Evolutionary conservation across 176 grass and related monocot species (phyloP).

Genomic region (Poa annua): DNA sequence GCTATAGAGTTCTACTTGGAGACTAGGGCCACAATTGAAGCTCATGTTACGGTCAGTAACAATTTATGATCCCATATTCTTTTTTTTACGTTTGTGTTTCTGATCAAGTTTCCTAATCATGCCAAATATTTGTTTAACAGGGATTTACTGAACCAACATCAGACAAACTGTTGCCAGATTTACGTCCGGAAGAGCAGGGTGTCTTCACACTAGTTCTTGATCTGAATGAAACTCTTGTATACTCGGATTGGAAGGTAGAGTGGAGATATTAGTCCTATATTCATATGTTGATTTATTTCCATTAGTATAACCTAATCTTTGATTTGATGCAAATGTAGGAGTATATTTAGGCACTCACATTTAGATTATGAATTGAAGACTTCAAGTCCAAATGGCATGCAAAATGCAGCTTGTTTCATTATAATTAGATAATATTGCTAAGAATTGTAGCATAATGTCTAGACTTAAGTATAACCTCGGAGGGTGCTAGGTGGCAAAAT

Average conservation of each 20-base stretch:
- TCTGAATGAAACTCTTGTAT: constrained; percentile 93
- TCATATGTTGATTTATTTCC: not conserved
- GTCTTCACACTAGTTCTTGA: constrained; percentile 93
- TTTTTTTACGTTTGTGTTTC: constrained; percentile 28
- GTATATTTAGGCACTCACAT: constrained; percentile 2
- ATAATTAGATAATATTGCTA: constrained; percentile 12
- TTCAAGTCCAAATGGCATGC: constrained; percentile 8
- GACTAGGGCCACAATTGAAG: constrained; percentile 65
- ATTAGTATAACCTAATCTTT: constrained; percentile 20
- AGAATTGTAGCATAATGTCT: not conserved
- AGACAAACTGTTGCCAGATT: constrained; percentile 88
- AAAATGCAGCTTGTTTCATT: not conserved
- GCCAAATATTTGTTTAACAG: constrained; percentile 42
- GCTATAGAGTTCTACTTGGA: constrained; percentile 74
- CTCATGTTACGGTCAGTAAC: constrained; percentile 75
- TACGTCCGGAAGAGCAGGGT: constrained; percentile 67
- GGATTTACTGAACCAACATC: constrained; percentile 97
- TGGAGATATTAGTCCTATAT: constrained; percentile 7
- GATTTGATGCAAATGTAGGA: constrained; percentile 14
- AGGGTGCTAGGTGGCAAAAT: not conserved
- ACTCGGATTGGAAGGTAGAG: constrained; percentile 88
- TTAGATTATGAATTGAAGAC: not conserved
- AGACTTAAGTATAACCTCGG: not conserved
- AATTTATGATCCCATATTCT: constrained; percentile 11
- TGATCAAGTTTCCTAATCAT: constrained; percentile 7